phyloP scores from a whole-genome alignment of 2,329 filamentous ascomycete genomes.

The Reticulascus tulasneorum region DNA sequence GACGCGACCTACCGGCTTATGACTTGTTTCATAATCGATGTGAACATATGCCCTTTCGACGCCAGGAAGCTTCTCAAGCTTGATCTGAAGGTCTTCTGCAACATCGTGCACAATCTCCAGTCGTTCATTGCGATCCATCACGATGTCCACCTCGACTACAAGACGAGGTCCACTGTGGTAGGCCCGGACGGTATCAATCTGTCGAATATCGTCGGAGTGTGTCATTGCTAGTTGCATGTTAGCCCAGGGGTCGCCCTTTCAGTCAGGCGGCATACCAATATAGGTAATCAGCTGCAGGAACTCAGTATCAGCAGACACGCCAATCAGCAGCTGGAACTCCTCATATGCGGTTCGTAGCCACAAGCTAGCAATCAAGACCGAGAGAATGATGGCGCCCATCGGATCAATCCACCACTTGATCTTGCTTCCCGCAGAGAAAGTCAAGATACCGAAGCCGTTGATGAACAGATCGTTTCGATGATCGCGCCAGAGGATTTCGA shows the following conservation, averaged over 20 bases:
- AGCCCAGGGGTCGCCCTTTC: neutral
- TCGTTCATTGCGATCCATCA: slow-evolving; percentile 75
- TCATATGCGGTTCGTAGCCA: slow-evolving; percentile 84
- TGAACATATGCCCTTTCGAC: slow-evolving; percentile 95
- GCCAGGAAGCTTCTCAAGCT: slow-evolving; percentile 86
- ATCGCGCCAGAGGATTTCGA: slow-evolving; percentile 92
- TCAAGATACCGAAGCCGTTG: slow-evolving; percentile 89
- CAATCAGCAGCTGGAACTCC: slow-evolving; percentile 89
- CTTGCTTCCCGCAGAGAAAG: slow-evolving; percentile 85
- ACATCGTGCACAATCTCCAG: slow-evolving; percentile 84
- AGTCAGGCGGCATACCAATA: slow-evolving; percentile 49
- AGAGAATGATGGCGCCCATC: slow-evolving; percentile 81
- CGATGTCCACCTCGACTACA: slow-evolving; percentile 93
- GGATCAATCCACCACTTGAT: slow-evolving; percentile 94
- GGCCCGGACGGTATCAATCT: slow-evolving; percentile 91
- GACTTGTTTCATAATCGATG: slow-evolving; percentile 94
- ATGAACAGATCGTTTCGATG: slow-evolving; percentile 97
- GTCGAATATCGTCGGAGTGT: slow-evolving; percentile 73
- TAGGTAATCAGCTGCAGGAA: slow-evolving; percentile 95
- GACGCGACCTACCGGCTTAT: slow-evolving; percentile 62
- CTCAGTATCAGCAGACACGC: slow-evolving; percentile 78
- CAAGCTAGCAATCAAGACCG: slow-evolving; percentile 69
- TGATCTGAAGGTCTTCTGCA: slow-evolving; percentile 89
- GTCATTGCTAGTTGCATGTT: slow-evolving; percentile 55
- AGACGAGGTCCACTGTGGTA: slow-evolving; percentile 87